Evolutionary conservation across 2,329 filamentous ascomycete genomes (phyloP).

Genomic region (Lasiodiplodia theobromae): DNA sequence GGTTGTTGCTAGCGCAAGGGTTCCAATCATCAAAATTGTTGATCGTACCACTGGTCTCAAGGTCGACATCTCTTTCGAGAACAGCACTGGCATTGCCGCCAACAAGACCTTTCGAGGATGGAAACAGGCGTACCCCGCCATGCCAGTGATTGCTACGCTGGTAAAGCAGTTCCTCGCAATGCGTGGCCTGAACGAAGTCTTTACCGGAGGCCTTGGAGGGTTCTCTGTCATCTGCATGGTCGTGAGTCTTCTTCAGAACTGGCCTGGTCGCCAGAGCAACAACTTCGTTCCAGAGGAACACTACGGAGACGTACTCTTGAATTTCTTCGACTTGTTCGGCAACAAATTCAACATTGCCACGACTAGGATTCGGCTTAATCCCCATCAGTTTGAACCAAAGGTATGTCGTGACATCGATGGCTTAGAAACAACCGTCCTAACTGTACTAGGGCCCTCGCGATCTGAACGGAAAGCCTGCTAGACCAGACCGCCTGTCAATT

Average conservation of each 20-base stretch:
- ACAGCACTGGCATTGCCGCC: slow-evolving; percentile 79
- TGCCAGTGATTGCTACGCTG: slow-evolving; percentile 84
- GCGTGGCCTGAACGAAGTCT: slow-evolving; percentile 89
- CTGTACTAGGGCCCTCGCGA: slow-evolving; percentile 27
- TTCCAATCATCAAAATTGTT: slow-evolving; percentile 91
- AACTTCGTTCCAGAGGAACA: slow-evolving; percentile 68
- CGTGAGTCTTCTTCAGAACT: slow-evolving; percentile 83
- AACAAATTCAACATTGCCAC: slow-evolving; percentile 75
- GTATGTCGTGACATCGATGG: slow-evolving; percentile 52
- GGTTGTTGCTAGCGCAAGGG: slow-evolving; percentile 77
- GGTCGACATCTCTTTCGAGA: slow-evolving; percentile 95
- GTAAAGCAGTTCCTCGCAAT: slow-evolving; percentile 94
- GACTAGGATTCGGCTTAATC: slow-evolving; percentile 77
- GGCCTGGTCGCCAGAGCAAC: slow-evolving; percentile 72
- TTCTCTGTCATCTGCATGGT: slow-evolving; percentile 95
- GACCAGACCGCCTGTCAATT: slow-evolving; percentile 74
- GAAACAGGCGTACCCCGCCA: slow-evolving; percentile 80
- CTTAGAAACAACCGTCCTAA: slow-evolving; percentile 7
- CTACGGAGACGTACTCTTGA: slow-evolving; percentile 80
- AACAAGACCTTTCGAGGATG: slow-evolving; percentile 81
- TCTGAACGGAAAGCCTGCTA: slow-evolving; percentile 43
- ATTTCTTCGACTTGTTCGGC: slow-evolving; percentile 91
- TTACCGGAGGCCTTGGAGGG: slow-evolving; percentile 88
- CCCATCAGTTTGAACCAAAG: slow-evolving; percentile 80
- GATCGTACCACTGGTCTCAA: slow-evolving; percentile 80